These are phyloP conservation scores for Starmerella potacharoeniae DNA, from an alignment of 805 yeast species.

Conservation along the genomic window DNA sequence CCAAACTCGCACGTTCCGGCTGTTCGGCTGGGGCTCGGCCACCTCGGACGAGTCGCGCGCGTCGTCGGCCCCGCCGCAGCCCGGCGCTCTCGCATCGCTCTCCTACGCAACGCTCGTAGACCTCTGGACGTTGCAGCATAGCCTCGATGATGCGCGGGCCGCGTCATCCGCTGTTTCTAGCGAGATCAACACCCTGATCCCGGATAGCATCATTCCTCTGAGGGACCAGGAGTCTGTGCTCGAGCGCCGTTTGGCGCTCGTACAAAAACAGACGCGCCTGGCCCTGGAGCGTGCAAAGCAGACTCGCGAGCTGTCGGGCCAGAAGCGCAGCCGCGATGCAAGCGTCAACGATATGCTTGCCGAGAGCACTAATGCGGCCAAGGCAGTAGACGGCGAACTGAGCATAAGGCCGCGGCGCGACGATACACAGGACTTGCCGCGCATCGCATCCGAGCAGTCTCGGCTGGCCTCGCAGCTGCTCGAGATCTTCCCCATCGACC, in stretches of 20 bases:
- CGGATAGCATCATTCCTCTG: constrained; percentile 5
- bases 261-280: not conserved
- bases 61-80: not conserved
- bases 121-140: constrained; percentile 25
- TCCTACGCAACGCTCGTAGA: constrained; percentile 25
- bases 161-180: constrained; percentile 16
- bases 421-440: not conserved
- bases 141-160: constrained; percentile 24
- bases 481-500: constrained; percentile 28
- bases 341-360: not conserved
- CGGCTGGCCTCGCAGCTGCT: constrained; percentile 26
- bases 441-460: constrained; percentile 17
- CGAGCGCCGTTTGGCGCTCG: constrained; percentile 5
- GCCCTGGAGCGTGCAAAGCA: not conserved
- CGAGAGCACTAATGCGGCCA: not conserved
- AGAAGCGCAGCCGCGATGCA: not conserved
- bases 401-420: not conserved
- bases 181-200: constrained; percentile 17
- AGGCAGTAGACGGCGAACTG: not conserved
- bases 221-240: constrained; percentile 10
- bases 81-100: constrained; percentile 6
- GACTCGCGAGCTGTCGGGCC: not conserved
- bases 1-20: not conserved
- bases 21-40: constrained; percentile 9
- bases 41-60: not conserved